These are phyloP conservation scores for Hymenotorrendiella dingleyae DNA, from an alignment of 2,329 filamentous ascomycete genomes.

Conservation along the genomic window DNA sequence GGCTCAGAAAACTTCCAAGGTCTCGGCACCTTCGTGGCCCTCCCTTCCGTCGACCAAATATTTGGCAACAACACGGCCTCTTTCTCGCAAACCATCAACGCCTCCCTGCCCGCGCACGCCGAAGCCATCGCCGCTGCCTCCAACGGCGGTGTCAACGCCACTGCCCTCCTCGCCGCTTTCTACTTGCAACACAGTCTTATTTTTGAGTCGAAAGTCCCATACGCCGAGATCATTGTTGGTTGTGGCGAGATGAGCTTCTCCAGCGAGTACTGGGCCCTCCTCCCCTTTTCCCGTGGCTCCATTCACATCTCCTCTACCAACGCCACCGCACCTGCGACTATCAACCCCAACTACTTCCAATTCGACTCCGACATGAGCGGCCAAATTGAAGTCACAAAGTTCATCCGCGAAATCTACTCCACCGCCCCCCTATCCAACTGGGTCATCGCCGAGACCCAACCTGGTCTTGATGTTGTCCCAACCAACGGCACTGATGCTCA, in stretches of 20 bases:
- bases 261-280: slow-evolving; percentile 33
- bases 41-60: slow-evolving; percentile 16
- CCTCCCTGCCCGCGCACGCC: neutral
- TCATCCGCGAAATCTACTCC: slow-evolving; percentile 16
- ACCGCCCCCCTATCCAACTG: slow-evolving; percentile 12
- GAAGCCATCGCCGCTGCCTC: slow-evolving; percentile 13
- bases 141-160: slow-evolving; percentile 26
- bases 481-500: slow-evolving; percentile 9
- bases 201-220: slow-evolving; percentile 30
- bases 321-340: slow-evolving; percentile 13
- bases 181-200: slow-evolving; percentile 42
- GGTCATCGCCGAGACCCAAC: slow-evolving; percentile 12
- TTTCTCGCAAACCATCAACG: slow-evolving; percentile 2
- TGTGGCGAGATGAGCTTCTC: slow-evolving; percentile 27
- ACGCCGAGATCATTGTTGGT: slow-evolving; percentile 30
- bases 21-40: slow-evolving; percentile 7
- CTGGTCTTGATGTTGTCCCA: slow-evolving; percentile 26
- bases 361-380: slow-evolving; percentile 33
- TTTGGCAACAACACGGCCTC: slow-evolving; percentile 16
- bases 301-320: slow-evolving; percentile 36
- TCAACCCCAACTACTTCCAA: slow-evolving; percentile 38
- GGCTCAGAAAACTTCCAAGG: slow-evolving; percentile 16
- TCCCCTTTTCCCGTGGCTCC: slow-evolving; percentile 37
- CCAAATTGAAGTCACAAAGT: slow-evolving; percentile 31
- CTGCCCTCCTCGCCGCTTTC: slow-evolving; percentile 37